Percentiles rank a stretch among this genome's conserved stretches.
phyloP scores from a whole-genome alignment of 371 early-diverging fungal genomes.

The Dinochytrium kinnereticum region DNA sequence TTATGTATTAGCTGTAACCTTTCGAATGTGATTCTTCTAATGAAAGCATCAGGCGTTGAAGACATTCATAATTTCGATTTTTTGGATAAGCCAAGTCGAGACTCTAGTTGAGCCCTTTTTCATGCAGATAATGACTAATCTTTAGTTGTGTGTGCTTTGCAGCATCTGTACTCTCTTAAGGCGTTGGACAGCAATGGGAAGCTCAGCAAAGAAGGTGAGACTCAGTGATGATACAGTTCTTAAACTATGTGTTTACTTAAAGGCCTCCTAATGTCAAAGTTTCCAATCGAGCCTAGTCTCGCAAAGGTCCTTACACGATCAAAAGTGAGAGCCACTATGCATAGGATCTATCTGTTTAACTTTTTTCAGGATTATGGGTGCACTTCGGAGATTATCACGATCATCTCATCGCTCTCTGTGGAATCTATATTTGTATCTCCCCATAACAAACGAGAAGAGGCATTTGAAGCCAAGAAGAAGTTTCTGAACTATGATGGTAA shows the following conservation, averaged over 20 bases:
- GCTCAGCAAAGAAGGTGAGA: constrained; percentile 82
- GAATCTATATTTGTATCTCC: constrained; percentile 89
- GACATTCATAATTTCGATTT: constrained; percentile 92
- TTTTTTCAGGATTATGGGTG: constrained; percentile 63
- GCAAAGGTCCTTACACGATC: constrained; percentile 90
- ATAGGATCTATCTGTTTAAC: not conserved
- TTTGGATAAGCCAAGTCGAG: constrained; percentile 88
- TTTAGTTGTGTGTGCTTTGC: constrained; percentile 75
- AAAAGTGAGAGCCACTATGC: constrained; percentile 34
- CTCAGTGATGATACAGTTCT: too few relatives aligned
- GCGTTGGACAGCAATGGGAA: constrained; percentile 84
- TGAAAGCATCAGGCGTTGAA: constrained; percentile 89
- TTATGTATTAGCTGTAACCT: constrained; percentile 70
- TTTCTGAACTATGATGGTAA: constrained; percentile 55
- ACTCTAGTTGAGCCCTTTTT: constrained; percentile 55
- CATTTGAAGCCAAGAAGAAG: constrained; percentile 78
- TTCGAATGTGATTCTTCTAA: constrained; percentile 79
- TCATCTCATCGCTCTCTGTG: constrained; percentile 88
- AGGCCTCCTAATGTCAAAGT: constrained; percentile 71
- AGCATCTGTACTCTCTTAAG: constrained; percentile 87
- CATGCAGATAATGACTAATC: not conserved
- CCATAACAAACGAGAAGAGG: constrained; percentile 84
- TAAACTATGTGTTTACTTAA: too few relatives aligned
- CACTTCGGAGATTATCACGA: constrained; percentile 83
- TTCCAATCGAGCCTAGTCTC: constrained; percentile 91